These are phyloP conservation scores for Zancudomyces culisetae DNA, from an alignment of 371 early-diverging fungal genomes.

Conservation along the genomic window DNA sequence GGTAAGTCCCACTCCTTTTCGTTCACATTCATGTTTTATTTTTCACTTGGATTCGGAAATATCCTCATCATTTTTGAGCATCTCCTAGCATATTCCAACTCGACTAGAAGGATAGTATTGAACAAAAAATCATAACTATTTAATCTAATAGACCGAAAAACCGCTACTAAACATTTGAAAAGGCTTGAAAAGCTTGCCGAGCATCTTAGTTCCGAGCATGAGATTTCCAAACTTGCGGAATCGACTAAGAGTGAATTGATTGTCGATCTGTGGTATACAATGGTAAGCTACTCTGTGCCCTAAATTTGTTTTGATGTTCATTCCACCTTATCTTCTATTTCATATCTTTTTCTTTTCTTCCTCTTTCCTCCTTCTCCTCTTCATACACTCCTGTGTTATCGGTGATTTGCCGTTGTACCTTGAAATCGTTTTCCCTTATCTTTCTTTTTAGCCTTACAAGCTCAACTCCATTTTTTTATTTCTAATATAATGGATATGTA, in stretches of 20 bases:
- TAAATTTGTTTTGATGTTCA: not conserved
- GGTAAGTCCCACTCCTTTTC: too few species aligned
- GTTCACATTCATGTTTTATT: too few species aligned
- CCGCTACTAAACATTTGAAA: not conserved
- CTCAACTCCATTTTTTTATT: not conserved
- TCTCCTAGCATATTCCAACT: not conserved
- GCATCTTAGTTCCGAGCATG: not conserved
- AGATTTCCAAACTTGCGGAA: not conserved
- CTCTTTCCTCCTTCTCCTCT: too few species aligned
- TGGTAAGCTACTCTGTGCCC: not conserved
- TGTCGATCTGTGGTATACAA: slow-evolving; percentile 2
- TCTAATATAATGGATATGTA: not conserved
- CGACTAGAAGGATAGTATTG: not conserved
- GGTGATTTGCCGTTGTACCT: too few species aligned
- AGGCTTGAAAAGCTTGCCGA: slow-evolving; percentile 1
- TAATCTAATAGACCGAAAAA: slow-evolving; percentile 1
- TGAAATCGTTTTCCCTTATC: too few species aligned
- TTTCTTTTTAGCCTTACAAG: not conserved
- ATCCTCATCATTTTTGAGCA: not conserved
- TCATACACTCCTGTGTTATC: too few species aligned
- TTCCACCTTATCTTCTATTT: too few species aligned
- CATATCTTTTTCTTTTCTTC: too few species aligned
- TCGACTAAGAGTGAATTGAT: not conserved
- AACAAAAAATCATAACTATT: not conserved
- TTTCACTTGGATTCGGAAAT: not conserved